Conservation (phyloP, 352 stramenopile species). For the Globisporangium polare region DNA sequence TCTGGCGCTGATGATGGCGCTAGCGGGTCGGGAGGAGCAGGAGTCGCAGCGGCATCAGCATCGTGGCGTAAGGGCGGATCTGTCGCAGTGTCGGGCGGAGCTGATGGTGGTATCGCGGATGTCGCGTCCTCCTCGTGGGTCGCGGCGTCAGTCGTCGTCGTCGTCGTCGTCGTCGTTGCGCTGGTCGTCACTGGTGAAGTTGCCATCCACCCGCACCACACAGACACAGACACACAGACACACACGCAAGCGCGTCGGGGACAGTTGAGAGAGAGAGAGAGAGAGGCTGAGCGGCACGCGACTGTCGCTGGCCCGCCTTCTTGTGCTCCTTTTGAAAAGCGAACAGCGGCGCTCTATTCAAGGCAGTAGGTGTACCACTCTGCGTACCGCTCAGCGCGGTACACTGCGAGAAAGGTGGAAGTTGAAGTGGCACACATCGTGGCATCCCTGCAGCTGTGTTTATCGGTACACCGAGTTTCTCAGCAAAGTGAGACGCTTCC, state of each 20-base stretch:
- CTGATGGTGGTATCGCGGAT: not conserved
- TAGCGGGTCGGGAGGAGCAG: not conserved
- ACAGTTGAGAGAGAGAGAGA: slow-evolving; percentile 3
- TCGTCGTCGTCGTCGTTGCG: slow-evolving; percentile 4
- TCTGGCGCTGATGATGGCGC: not conserved
- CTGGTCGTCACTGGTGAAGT: slow-evolving; percentile 13
- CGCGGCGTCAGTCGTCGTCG: not conserved
- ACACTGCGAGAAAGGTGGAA: too few relatives aligned
- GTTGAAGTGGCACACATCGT: too few relatives aligned
- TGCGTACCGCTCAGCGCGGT: too few relatives aligned
- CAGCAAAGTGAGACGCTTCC: too few relatives aligned
- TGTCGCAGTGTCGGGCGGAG: slow-evolving; percentile 4
- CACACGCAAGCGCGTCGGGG: too few relatives aligned
- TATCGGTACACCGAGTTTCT: too few relatives aligned
- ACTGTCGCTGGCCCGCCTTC: too few relatives aligned
- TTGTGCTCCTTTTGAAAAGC: too few relatives aligned
- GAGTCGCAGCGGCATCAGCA: not conserved
- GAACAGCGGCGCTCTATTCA: too few relatives aligned
- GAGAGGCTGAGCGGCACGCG: not conserved
- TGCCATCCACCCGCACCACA: slow-evolving; percentile 11
- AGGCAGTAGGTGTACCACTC: too few relatives aligned
- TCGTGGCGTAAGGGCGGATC: not conserved
- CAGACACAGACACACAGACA: not conserved
- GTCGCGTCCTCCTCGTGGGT: slow-evolving; percentile 2
- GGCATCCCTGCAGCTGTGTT: too few relatives aligned